Evolutionary conservation across 129 eudicot species (phyloP).

Genomic region (Flaveria sonorensis): DNA sequence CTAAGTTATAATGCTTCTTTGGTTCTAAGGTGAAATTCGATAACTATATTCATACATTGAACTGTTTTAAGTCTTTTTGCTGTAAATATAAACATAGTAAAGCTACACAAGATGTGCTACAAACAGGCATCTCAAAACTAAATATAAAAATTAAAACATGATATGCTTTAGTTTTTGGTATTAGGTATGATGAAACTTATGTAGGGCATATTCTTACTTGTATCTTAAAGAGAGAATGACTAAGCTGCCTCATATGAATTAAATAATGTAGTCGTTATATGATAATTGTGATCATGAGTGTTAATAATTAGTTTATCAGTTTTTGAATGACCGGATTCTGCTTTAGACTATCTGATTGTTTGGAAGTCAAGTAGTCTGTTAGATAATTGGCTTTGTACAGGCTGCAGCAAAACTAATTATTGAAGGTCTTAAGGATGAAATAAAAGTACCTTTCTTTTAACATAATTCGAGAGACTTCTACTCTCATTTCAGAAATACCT

Average conservation of each 20-base stretch:
- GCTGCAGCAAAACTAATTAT: neutral
- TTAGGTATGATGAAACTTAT: neutral
- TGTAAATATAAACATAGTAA: neutral
- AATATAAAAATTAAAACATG: neutral
- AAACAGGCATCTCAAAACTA: neutral
- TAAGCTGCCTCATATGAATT: neutral
- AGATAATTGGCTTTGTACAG: neutral
- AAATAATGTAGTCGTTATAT: neutral
- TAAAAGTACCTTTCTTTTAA: neutral
- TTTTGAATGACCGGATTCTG: neutral
- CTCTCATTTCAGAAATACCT: neutral
- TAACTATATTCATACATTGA: neutral
- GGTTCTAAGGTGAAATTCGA: neutral
- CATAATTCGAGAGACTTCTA: neutral
- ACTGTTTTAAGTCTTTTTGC: neutral
- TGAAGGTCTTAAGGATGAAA: neutral
- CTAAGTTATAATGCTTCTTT: neutral
- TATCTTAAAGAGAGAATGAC: neutral
- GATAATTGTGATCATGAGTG: neutral
- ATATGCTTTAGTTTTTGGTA: neutral
- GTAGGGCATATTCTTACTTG: neutral
- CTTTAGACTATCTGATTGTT: neutral
- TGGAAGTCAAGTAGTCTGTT: neutral
- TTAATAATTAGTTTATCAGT: neutral
- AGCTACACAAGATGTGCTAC: neutral